A percentile compares a stretch with the other conserved stretches of the same genome.
phyloP scores from a whole-genome alignment of 2,329 filamentous ascomycete genomes.

The Graphilbum sp. region DNA sequence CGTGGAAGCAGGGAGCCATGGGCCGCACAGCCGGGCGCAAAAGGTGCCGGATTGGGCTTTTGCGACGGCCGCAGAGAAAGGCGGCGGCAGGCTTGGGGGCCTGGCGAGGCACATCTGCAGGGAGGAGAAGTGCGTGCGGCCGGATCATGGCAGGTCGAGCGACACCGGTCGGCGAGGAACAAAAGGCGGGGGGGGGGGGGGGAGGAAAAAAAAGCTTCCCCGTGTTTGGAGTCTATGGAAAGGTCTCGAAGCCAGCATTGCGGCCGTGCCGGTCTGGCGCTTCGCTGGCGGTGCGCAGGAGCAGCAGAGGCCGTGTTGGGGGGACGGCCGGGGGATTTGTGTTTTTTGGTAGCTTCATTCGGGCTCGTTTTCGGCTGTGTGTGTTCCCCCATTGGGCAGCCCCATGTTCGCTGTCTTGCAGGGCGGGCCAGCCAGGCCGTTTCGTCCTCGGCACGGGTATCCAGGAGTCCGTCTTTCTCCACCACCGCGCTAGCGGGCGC shows the following conservation, averaged over 20 bases:
- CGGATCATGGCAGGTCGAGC: too few species aligned
- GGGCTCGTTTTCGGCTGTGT: not conserved
- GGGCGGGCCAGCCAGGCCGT: constrained; percentile 5
- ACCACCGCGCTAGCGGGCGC: not conserved
- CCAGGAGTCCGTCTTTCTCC: constrained; percentile 4
- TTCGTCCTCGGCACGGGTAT: constrained; percentile 6
- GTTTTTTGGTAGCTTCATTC: not conserved
- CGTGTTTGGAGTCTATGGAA: constrained; percentile 7
- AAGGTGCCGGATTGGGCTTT: too few species aligned
- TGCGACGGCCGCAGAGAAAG: too few species aligned
- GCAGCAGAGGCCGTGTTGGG: not conserved
- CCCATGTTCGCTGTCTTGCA: not conserved
- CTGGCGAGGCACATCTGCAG: too few species aligned
- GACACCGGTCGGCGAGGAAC: too few species aligned
- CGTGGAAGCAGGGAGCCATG: too few species aligned
- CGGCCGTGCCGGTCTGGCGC: too few species aligned
- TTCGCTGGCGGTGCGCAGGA: too few species aligned
- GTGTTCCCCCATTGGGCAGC: not conserved
- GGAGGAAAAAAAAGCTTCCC: not conserved
- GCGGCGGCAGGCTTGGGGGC: too few species aligned
- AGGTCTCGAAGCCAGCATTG: not conserved
- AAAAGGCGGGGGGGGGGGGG: too few species aligned
- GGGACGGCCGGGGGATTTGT: not conserved
- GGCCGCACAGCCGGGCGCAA: too few species aligned
- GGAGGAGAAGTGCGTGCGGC: too few species aligned